These are phyloP conservation scores for Nigrospora sphaerica DNA, from an alignment of 2,329 filamentous ascomycete species.

Conservation along the genomic window DNA sequence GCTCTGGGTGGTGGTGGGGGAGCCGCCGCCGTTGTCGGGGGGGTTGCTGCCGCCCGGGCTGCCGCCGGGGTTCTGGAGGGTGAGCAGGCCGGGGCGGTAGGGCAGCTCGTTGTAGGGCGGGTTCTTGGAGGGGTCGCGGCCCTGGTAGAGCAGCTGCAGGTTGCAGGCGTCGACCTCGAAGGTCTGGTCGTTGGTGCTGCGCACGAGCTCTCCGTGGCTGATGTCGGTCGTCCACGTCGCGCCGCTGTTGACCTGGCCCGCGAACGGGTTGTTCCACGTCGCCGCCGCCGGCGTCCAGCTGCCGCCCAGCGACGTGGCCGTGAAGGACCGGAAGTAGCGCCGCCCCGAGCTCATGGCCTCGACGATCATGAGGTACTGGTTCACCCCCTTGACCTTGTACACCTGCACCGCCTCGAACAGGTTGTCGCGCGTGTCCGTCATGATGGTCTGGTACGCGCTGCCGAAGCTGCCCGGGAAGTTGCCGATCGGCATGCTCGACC, in stretches of 20 bases:
- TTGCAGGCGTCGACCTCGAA: conserved; percentile 58
- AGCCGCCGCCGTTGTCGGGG: neutral
- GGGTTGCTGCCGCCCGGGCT: too few relatives aligned
- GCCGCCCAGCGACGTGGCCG: conserved; percentile 47
- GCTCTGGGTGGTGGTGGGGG: too few relatives aligned
- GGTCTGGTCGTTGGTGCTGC: conserved; percentile 51
- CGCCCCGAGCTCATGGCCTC: conserved; percentile 51
- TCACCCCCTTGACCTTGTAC: conserved; percentile 49
- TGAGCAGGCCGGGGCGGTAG: conserved; percentile 49
- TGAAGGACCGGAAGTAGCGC: conserved; percentile 62
- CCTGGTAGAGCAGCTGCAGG: conserved; percentile 59
- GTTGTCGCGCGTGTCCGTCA: conserved; percentile 47
- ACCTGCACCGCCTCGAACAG: conserved; percentile 63
- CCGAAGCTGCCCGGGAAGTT: conserved; percentile 58
- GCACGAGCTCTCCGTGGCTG: conserved; percentile 56
- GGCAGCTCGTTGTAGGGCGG: conserved; percentile 44
- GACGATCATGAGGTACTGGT: conserved; percentile 61
- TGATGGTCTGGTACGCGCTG: conserved; percentile 35
- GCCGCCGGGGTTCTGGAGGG: conserved; percentile 20
- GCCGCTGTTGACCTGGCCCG: conserved; percentile 59
- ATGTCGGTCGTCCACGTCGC: conserved; percentile 62
- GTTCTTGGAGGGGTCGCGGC: conserved; percentile 32
- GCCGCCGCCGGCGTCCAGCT: conserved; percentile 51
- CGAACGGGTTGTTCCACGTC: conserved; percentile 52
- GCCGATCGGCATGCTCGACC: conserved; percentile 53